Evolutionary conservation across 805 yeast genomes (phyloP).

Genomic region (Schwanniomyces yamadae): DNA sequence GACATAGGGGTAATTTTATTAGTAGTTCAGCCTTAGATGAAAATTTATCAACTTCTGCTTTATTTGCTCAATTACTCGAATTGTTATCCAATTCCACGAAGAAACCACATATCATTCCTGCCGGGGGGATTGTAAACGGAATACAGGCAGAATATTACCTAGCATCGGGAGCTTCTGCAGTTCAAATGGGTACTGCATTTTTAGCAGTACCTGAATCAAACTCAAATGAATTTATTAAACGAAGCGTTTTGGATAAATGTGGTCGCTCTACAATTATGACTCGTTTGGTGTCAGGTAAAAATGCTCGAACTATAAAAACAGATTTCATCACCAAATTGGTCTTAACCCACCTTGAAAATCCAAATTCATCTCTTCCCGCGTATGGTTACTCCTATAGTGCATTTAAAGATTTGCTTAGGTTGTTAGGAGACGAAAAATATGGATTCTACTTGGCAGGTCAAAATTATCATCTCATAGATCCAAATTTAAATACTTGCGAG

Average conservation of each 20-base stretch:
- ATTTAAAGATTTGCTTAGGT: conserved; percentile 22
- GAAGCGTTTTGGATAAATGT: conserved; percentile 5
- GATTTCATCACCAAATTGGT: conserved; percentile 29
- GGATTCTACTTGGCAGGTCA: conserved; percentile 38
- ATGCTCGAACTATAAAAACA: conserved; percentile 37
- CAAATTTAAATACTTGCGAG: conserved; percentile 17
- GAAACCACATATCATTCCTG: conserved; percentile 39
- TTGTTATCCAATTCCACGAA: conserved; percentile 1
- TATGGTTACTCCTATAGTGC: conserved; percentile 36
- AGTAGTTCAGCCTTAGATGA: conserved; percentile 25
- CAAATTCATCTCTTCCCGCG: conserved; percentile 24
- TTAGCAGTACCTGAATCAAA: conserved; percentile 34
- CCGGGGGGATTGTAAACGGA: conserved; percentile 52
- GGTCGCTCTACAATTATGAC: conserved; percentile 28
- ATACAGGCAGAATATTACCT: conserved; percentile 28
- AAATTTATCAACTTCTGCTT: conserved; percentile 33
- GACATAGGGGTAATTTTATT: conserved; percentile 55
- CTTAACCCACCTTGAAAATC: conserved; percentile 5
- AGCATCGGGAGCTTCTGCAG: conserved; percentile 48
- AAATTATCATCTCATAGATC: conserved; percentile 24
- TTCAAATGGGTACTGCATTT: conserved; percentile 56
- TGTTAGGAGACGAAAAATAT: conserved; percentile 11
- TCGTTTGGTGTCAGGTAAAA: conserved; percentile 35
- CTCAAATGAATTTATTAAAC: conserved; percentile 17
- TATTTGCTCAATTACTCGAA: conserved; percentile 21